Base-by-base conservation (phyloP, 495 filamentous ascomycete genomes). In the Podospora pseudopauciseta region DNA sequence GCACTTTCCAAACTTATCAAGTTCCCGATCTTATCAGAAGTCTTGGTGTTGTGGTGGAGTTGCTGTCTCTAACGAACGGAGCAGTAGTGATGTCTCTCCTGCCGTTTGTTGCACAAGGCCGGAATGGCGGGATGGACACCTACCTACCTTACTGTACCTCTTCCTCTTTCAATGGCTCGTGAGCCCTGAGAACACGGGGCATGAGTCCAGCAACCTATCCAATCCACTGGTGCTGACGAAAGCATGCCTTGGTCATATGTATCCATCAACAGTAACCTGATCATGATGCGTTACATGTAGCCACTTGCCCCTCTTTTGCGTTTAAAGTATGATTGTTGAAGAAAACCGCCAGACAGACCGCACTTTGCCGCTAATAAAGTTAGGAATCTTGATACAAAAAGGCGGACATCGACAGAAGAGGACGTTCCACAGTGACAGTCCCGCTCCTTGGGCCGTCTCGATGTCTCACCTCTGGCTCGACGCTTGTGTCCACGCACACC, bases 401-500 rank as follows among this genome's bases (percentile, higher is more conserved):
- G 55, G 55, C 55, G 55, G 55, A 58, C 23, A 23, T 20, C 55
- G 23, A 58, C 18, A 19, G 4, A 11, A 19, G 6, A 19, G 0
- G 55, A 7, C 55, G 55, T 58, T 26, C n/a, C 55, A 58, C 55
- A 58, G 23, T 58, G 55, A 58, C 55, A 26, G 55, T 58, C 55
- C 55, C 55, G 55, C 55, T 20, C 55, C 18, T 58, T 58, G 23
- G 55, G 23, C 19, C n/a, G 23, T 7, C 20, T 58, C 55, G 23
- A 58, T 58, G 55, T 58, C 55, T 58, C 55, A 58, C 55, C n/a
- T 19, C n/a, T 58, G n/a, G 23, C 4, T 26, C 23, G 18, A 4
- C n/a, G 13, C n/a, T 20, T 20, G 54, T 20, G n/a, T 58, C 18
- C 13, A 58, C 11, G 55, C 55, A 58, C 55, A 58, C 55, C 55